Evolutionary conservation across 805 yeast species (phyloP).

Genomic region (Diddensiella santjacobensis): DNA sequence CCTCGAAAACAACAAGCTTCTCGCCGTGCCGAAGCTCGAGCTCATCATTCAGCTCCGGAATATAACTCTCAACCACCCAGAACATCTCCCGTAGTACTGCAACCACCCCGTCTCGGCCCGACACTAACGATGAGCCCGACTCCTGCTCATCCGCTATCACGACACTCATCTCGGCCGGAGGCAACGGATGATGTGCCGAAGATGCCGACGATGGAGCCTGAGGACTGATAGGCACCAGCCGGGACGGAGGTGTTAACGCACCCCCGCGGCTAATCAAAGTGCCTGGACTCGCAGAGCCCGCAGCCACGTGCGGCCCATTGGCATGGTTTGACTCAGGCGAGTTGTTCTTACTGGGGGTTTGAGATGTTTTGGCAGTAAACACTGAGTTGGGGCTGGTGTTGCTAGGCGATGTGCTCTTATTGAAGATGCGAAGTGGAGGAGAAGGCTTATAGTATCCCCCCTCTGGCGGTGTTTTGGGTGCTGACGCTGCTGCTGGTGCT

Average conservation of each 20-base stretch:
- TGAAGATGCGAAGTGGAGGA: constrained; percentile 8
- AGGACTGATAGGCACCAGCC: no score
- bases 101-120: constrained; percentile 15
- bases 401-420: constrained; percentile 5
- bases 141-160: background rate
- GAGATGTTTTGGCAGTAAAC: constrained; percentile 9
- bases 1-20: constrained; percentile 66
- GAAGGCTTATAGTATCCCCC: constrained; percentile 14
- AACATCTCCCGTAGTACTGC: constrained; percentile 52
- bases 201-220: no score
- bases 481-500: no score
- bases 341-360: background rate
- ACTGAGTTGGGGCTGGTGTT: constrained; percentile 1
- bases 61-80: constrained; percentile 66
- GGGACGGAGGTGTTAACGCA: background rate
- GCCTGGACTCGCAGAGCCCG: background rate
- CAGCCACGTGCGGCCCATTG: background rate
- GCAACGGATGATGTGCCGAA: background rate
- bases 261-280: background rate
- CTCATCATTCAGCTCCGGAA: constrained; percentile 82
- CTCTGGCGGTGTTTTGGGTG: no score
- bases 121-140: background rate
- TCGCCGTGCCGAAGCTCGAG: constrained; percentile 65
- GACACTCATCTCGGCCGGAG: background rate
- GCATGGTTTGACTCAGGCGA: background rate